Percentiles rank a stretch among this genome's conserved stretches.
phyloP scores from a whole-genome alignment of 164 flowering plant species.

The Vitis vinifera region DNA sequence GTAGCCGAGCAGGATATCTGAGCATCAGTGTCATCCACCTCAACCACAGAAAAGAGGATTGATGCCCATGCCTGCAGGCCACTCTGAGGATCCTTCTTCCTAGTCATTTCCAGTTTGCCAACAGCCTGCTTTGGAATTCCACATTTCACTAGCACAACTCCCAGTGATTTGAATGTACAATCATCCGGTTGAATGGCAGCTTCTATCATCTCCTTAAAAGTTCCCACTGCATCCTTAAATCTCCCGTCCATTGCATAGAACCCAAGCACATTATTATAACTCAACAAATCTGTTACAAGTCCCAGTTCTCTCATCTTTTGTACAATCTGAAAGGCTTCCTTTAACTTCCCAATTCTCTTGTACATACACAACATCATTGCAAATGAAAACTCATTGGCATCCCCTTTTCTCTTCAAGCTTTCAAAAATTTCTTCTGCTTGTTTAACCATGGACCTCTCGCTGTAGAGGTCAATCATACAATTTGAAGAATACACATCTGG shows the following conservation, averaged over 20 bases:
- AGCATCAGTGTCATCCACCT: conserved; percentile 15
- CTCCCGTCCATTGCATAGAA: conserved; percentile 71
- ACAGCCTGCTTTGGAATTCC: conserved; percentile 72
- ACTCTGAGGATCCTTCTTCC: conserved; percentile 47
- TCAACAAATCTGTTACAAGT: conserved; percentile 59
- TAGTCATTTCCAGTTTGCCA: conserved; percentile 47
- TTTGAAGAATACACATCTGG: conserved; percentile 77
- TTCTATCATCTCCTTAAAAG: conserved; percentile 66
- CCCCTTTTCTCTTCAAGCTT: conserved; percentile 47
- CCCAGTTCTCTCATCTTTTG: conserved; percentile 64
- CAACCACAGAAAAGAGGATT: conserved; percentile 48
- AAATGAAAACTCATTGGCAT: conserved; percentile 85
- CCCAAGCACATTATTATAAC: conserved; percentile 71
- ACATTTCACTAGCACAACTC: conserved; percentile 52
- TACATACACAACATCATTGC: conserved; percentile 97
- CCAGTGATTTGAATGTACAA: conserved; percentile 74
- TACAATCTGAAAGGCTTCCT: conserved; percentile 61
- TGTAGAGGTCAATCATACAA: conserved; percentile 91
- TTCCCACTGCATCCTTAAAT: conserved; percentile 56
- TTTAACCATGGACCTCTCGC: conserved; percentile 59
- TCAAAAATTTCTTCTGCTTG: conserved; percentile 75
- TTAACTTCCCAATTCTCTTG: conserved; percentile 57
- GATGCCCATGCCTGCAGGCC: conserved; percentile 65
- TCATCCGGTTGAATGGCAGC: conserved; percentile 66
- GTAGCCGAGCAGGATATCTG: conserved; percentile 1